A percentile compares a stretch with the other conserved stretches of the same genome.
phyloP scores from a whole-genome alignment of 2,329 filamentous ascomycete species.

The Aurifilum marmelostoma region DNA sequence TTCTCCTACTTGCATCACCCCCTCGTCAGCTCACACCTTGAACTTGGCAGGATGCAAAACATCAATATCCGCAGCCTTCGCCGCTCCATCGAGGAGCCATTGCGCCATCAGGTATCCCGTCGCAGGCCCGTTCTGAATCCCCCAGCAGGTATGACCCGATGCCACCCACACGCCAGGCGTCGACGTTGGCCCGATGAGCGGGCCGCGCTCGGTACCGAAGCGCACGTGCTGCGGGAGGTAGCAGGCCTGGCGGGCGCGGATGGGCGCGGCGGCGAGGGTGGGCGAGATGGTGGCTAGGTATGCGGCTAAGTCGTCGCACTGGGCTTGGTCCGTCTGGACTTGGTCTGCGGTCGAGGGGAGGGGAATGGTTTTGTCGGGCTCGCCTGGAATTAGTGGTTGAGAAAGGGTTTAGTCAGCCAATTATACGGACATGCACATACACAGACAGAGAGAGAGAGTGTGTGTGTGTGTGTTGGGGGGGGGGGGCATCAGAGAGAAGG shows the following conservation, averaged over 20 bases:
- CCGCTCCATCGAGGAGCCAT: slow-evolving; percentile 72
- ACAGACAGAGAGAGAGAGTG: background rate
- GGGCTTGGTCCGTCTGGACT: slow-evolving; percentile 72
- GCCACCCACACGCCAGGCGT: slow-evolving; percentile 79
- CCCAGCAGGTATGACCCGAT: slow-evolving; percentile 95
- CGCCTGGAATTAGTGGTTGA: slow-evolving; percentile 47
- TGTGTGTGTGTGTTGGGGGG: too few relatives aligned
- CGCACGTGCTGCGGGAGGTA: slow-evolving; percentile 81
- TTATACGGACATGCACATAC: slow-evolving; percentile 5
- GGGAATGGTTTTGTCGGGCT: slow-evolving; percentile 76
- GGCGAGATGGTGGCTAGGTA: slow-evolving; percentile 71
- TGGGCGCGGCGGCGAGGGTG: slow-evolving; percentile 67
- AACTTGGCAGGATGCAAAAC: slow-evolving; percentile 70
- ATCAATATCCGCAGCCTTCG: slow-evolving; percentile 68
- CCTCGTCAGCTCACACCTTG: slow-evolving; percentile 46
- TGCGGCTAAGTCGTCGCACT: slow-evolving; percentile 84
- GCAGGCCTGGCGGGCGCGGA: slow-evolving; percentile 84
- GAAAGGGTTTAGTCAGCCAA: background rate
- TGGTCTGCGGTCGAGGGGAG: slow-evolving; percentile 76
- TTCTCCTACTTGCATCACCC: background rate
- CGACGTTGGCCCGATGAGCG: slow-evolving; percentile 76
- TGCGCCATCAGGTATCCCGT: slow-evolving; percentile 84
- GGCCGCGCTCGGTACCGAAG: slow-evolving; percentile 64
- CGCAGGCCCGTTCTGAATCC: slow-evolving; percentile 91
- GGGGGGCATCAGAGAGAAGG: background rate